phyloP scores from a whole-genome alignment of 768 basidiomycete species.

The Lyophyllum semitale region DNA sequence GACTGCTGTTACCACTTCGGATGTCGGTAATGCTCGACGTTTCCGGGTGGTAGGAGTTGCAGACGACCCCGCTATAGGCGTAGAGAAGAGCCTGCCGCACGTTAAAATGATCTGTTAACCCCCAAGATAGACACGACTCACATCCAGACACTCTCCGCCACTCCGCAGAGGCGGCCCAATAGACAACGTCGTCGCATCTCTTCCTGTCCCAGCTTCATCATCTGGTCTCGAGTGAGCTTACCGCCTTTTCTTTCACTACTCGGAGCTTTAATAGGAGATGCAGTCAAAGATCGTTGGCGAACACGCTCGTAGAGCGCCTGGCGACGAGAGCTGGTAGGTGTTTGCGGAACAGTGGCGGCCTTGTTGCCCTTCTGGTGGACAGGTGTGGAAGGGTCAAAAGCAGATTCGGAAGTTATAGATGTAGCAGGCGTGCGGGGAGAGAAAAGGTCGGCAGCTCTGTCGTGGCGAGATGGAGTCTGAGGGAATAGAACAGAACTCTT shows the following conservation, averaged over 20 bases:
- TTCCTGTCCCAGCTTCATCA: slow-evolving; percentile 74
- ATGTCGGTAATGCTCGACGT: slow-evolving; percentile 66
- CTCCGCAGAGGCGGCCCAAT: slow-evolving; percentile 73
- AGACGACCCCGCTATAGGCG: slow-evolving; percentile 48
- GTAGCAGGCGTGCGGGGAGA: slow-evolving; percentile 51
- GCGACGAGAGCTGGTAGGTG: slow-evolving; percentile 74
- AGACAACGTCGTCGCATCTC: slow-evolving; percentile 76
- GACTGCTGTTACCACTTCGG: slow-evolving; percentile 68
- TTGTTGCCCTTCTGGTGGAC: slow-evolving; percentile 58
- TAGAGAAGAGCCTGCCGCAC: slow-evolving; percentile 67
- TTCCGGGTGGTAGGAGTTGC: slow-evolving; percentile 62
- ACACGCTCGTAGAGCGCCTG: slow-evolving; percentile 83
- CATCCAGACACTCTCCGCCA: slow-evolving; percentile 93
- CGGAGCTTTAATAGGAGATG: slow-evolving; percentile 63
- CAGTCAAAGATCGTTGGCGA: slow-evolving; percentile 68
- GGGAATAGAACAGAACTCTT: slow-evolving; percentile 58
- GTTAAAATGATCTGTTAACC: neutral
- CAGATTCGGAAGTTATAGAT: slow-evolving; percentile 30
- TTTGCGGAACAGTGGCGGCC: slow-evolving; percentile 60
- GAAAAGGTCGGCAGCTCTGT: slow-evolving; percentile 39
- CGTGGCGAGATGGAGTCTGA: slow-evolving; percentile 62
- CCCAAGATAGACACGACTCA: slow-evolving; percentile 35
- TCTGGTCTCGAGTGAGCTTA: slow-evolving; percentile 63
- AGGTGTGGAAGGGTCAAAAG: slow-evolving; percentile 64
- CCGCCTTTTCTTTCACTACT: slow-evolving; percentile 41